A percentile compares a stretch with the other conserved stretches of the same genome.
Evolutionary conservation across 176 grass and related monocot genomes (phyloP).

Genomic region (Ensete glaucum): DNA sequence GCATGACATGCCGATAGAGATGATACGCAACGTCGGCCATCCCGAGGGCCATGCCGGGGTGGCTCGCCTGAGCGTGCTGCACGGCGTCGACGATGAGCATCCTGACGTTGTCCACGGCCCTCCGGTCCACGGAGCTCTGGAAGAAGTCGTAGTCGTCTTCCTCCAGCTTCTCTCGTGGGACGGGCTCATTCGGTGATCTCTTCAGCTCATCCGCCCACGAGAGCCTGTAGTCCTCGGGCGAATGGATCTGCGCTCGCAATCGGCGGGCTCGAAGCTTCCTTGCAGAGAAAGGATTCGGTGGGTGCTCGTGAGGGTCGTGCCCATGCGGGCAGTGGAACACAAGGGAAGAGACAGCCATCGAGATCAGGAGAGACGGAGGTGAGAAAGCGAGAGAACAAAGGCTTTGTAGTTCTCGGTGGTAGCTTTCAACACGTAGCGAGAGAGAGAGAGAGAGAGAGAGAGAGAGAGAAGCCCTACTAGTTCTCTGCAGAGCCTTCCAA

Average conservation of each 20-base stretch:
- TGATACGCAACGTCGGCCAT: conserved; percentile 4
- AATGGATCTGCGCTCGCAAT: background rate
- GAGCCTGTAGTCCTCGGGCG: conserved; percentile 5
- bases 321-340: background rate
- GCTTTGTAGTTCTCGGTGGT: background rate
- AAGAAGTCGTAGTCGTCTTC: conserved; percentile 1
- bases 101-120: conserved; percentile 7
- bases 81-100: conserved; percentile 15
- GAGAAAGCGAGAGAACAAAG: background rate
- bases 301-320: background rate
- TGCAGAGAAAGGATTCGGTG: background rate
- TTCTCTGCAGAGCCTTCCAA: background rate
- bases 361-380: too few species aligned
- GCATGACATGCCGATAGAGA: conserved; percentile 2
- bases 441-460: background rate
- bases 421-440: background rate
- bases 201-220: conserved; percentile 7
- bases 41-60: conserved; percentile 11
- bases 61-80: conserved; percentile 3
- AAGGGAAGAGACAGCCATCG: conserved; percentile 4
- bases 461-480: too few species aligned
- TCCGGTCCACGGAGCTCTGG: background rate
- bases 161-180: background rate
- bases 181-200: background rate
- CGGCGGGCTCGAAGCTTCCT: background rate